Evolutionary conservation across 1,139 yeast species (phyloP), one percentile per base, ranked within the genome.

Genomic region (Hemisphaericaspora xylanilytica): DNA sequence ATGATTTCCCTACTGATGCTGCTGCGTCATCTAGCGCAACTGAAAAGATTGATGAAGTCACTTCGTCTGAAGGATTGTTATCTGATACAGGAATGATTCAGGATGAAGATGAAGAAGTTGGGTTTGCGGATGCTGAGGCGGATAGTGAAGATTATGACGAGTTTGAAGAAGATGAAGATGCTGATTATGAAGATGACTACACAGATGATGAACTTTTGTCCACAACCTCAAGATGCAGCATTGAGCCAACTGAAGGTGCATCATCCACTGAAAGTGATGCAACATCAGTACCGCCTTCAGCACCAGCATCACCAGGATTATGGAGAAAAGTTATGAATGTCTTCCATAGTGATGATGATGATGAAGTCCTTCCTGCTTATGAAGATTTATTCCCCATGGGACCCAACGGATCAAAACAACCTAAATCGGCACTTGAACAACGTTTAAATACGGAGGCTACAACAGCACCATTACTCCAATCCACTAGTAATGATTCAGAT

Each of bases 341-440:
- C 4, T 75, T 81, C 52, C 70, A 70, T 43, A 60, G 60, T 34
- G 60, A 56, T 22, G 60, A 56, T 22, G 54, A 52, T 16, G 61
- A 57, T 33, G 71, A 62, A 22, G 78, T 75, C 28, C 69, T 83
- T 43, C 96, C 96, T 10, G 73, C 81, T 27, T 88, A 88, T 53
- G 90, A 86, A 47, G 96, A 88, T 47, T 72, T 88, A 38, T 88
- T 81, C 70, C 96, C 96, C 12, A 69, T 73, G 41, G 82, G 80
- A 2, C 65, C 70, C 28, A 61, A 58, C 2, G 50, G 56, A 11
- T 53, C 52, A 41, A 48, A 51, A 17, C 51, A 58, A 40, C 72
- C 71, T 39, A 60, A 70, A 61, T 44, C 67, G 50, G 35, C 54
- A 50, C 45, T 60, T 53, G 65, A 75, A 56, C 53, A 66, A 53